Conservation (phyloP, 495 filamentous ascomycete genomes). For the Penicillium mononematosum region DNA sequence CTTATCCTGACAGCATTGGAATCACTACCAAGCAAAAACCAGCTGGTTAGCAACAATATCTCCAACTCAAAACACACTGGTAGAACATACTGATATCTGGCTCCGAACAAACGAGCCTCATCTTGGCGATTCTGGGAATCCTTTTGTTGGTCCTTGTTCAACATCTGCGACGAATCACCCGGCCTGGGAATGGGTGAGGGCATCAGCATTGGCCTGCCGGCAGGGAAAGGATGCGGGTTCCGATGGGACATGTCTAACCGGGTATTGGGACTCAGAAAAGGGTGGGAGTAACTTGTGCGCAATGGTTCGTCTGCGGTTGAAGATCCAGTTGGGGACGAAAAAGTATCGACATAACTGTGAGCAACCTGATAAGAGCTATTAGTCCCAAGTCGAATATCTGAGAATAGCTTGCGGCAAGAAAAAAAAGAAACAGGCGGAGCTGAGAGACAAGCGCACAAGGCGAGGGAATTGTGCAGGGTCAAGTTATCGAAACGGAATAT, state of each 20-base stretch:
- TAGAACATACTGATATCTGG: slow-evolving; percentile 18
- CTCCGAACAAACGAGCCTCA: slow-evolving; percentile 29
- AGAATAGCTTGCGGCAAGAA: slow-evolving; percentile 1
- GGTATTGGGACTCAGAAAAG: slow-evolving; percentile 28
- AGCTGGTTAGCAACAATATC: slow-evolving; percentile 1
- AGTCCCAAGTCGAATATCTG: slow-evolving; percentile 8
- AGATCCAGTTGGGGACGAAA: slow-evolving; percentile 15
- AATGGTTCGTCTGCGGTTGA: slow-evolving; percentile 27
- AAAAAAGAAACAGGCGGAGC: not conserved
- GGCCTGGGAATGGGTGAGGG: slow-evolving; percentile 5
- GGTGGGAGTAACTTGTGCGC: slow-evolving; percentile 25
- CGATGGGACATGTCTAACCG: slow-evolving; percentile 31
- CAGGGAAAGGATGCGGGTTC: not conserved
- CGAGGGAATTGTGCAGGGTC: not conserved
- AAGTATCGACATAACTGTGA: slow-evolving; percentile 37
- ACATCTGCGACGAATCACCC: slow-evolving; percentile 23
- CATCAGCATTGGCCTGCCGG: slow-evolving; percentile 18
- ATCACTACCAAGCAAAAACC: slow-evolving; percentile 14
- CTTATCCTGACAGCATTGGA: slow-evolving; percentile 17
- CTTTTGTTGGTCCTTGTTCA: slow-evolving; percentile 11
- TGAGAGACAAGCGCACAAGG: not conserved
- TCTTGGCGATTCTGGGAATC: slow-evolving; percentile 20
- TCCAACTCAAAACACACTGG: not conserved
- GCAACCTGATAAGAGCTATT: slow-evolving; percentile 14
- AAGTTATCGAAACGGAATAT: slow-evolving; percentile 1